A percentile compares a stretch with the other conserved stretches of the same genome.
Evolutionary conservation across 2,329 filamentous ascomycete genomes (phyloP).

Genomic region (Epichloe gansuensis): DNA sequence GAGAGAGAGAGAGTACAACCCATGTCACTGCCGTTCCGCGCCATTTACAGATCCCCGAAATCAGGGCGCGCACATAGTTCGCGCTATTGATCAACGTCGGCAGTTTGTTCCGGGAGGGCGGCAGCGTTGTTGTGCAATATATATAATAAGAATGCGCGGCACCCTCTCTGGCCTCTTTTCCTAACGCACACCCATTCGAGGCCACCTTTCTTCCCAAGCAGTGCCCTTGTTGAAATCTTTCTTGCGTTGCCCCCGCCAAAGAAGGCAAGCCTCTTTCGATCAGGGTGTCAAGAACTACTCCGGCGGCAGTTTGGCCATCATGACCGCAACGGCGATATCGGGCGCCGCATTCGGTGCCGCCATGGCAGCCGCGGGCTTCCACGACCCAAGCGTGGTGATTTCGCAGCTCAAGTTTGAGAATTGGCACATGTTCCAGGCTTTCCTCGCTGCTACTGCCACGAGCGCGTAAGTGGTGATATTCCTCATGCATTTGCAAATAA

Average conservation of each 20-base stretch:
- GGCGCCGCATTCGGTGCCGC: slow-evolving; percentile 51
- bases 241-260: too few relatives aligned
- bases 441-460: slow-evolving; percentile 48
- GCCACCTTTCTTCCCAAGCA: too few relatives aligned
- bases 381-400: slow-evolving; percentile 46
- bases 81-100: background rate
- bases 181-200: background rate
- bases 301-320: background rate
- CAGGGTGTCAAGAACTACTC: background rate
- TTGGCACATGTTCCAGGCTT: slow-evolving; percentile 55
- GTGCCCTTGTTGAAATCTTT: too few relatives aligned
- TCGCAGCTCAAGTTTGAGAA: slow-evolving; percentile 47
- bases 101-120: background rate
- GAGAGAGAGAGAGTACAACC: too few relatives aligned
- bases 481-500: too few relatives aligned
- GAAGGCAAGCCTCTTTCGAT: too few relatives aligned
- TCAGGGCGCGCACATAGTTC: background rate
- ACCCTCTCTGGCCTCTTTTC: background rate
- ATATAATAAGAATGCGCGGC: background rate
- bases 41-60: background rate
- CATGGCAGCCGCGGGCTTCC: slow-evolving; percentile 47
- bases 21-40: background rate
- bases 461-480: slow-evolving; percentile 39
- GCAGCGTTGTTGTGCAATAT: background rate
- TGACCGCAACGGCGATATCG: slow-evolving; percentile 18